Evolutionary conservation across 768 basidiomycete species (phyloP), one percentile per base, ranked within the genome.

Genomic region (Crassisporium funariophilum): DNA sequence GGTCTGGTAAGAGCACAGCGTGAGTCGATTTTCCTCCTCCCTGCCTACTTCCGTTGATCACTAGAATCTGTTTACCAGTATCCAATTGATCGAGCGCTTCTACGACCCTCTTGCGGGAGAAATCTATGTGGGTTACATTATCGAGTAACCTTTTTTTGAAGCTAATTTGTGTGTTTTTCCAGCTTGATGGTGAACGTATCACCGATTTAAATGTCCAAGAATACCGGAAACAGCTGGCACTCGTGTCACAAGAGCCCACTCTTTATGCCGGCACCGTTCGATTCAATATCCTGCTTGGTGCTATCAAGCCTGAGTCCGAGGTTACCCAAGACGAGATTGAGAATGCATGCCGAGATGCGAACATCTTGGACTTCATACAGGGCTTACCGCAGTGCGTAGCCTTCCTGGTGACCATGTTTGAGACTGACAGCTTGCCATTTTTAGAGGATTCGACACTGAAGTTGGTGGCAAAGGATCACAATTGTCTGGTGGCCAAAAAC

Each of bases 171-270:
- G 27, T 41, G 15, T 34, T 41, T 4, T 44, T 44, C 10, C 51
- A 84, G 80, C 74, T 94, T 35, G 91, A 95, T 56, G 84, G 79
- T 35, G 76, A 86, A 60, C 78, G 80, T 45, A 86, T 95, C 63
- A 75, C 77, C 12, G 82, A 87, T 9, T 77, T 89, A 53, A 93
- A 93, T 54, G 72, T 94, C 33, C 82, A 88, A 53, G 88, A 89
- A 44, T 98, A 95, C 74, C 82, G 95, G 48, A 86, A 91, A 62
- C 78, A 92, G 37, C 80, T 97, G 27, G 87, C 92, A 0, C 72
- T 97, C 19, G 94, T 98, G 19, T 95, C 93, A 35, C 95, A 98
- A 64, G 90, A 91, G 56, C 90, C 90, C 20, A 91, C 86, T 0
- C 72, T 98, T 4, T 98, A 97, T 62, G 84, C 91, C n/a, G 91